A percentile compares a stretch with the other conserved stretches of the same genome.
These are phyloP conservation scores for Mortierella sp. DNA, from an alignment of 371 early-diverging fungal species.

Conservation along the genomic window DNA sequence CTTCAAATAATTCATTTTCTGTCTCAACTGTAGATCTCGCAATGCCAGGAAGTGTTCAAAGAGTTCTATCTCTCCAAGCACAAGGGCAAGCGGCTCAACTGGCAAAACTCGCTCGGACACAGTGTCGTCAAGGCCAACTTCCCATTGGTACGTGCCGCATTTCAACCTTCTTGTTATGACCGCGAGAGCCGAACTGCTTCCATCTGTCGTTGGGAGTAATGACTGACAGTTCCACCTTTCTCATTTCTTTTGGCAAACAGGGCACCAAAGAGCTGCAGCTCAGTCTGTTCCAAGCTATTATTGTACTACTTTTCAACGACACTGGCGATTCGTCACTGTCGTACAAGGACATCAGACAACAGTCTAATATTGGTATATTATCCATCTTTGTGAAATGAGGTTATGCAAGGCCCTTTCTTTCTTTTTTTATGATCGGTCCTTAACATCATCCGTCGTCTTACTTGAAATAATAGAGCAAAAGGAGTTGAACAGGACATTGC, in stretches of 20 bases:
- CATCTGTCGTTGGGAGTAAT: neutral
- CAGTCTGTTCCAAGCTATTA: constrained; percentile 81
- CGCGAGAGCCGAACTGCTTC: neutral
- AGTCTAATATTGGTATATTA: constrained; percentile 70
- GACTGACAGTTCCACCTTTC: neutral
- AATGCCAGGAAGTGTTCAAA: constrained; percentile 75
- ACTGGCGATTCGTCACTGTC: constrained; percentile 59
- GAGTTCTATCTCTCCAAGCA: constrained; percentile 83
- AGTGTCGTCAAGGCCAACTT: constrained; percentile 80
- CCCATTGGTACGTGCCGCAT: constrained; percentile 57
- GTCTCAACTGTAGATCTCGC: constrained; percentile 66
- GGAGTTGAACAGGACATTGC: constrained; percentile 85
- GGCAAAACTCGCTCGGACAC: constrained; percentile 87
- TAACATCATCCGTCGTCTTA: neutral
- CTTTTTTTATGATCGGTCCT: neutral
- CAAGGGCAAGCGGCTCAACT: constrained; percentile 84
- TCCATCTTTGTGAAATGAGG: too few relatives aligned
- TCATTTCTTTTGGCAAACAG: constrained; percentile 34
- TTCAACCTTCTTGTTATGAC: neutral
- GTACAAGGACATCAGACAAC: constrained; percentile 75
- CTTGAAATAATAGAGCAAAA: constrained; percentile 66
- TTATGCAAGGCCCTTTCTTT: neutral
- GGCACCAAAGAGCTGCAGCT: constrained; percentile 81
- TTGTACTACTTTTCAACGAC: constrained; percentile 84
- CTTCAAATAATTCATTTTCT: neutral